phyloP scores from a whole-genome alignment of 768 basidiomycete genomes.

The Kwoniella sp. region DNA sequence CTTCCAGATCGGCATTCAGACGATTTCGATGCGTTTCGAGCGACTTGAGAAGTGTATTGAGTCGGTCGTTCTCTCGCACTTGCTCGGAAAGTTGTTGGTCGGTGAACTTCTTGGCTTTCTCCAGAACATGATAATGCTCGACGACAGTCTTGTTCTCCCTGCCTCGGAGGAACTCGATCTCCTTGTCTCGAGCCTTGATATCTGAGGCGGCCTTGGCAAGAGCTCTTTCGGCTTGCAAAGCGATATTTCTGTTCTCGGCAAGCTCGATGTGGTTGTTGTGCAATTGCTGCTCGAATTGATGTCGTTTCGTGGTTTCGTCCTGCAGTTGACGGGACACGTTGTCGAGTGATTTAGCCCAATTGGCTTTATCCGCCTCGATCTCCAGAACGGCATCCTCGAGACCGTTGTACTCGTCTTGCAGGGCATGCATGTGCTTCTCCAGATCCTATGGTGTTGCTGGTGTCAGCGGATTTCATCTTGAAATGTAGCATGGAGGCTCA shows the following conservation, averaged over 20 bases:
- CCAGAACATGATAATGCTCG: conserved; percentile 93
- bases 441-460: conserved; percentile 60
- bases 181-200: conserved; percentile 78
- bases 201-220: conserved; percentile 78
- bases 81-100: conserved; percentile 86
- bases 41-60: conserved; percentile 76
- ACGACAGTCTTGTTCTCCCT: conserved; percentile 93
- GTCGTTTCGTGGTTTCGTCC: conserved; percentile 69
- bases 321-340: conserved; percentile 72
- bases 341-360: conserved; percentile 73
- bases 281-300: conserved; percentile 73
- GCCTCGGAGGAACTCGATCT: conserved; percentile 79
- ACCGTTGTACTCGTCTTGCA: conserved; percentile 75
- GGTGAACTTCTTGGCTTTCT: conserved; percentile 91
- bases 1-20: conserved; percentile 77
- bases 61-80: conserved; percentile 72
- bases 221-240: conserved; percentile 71
- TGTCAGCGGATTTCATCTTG: no score
- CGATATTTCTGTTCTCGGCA: conserved; percentile 66
- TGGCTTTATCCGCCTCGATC: conserved; percentile 77
- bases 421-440: conserved; percentile 72
- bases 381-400: conserved; percentile 86
- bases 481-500: no score
- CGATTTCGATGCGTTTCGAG: conserved; percentile 78
- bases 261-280: conserved; percentile 63